Conservation (phyloP, 129 eudicot species). For the Oenanthe sinensis region DNA sequence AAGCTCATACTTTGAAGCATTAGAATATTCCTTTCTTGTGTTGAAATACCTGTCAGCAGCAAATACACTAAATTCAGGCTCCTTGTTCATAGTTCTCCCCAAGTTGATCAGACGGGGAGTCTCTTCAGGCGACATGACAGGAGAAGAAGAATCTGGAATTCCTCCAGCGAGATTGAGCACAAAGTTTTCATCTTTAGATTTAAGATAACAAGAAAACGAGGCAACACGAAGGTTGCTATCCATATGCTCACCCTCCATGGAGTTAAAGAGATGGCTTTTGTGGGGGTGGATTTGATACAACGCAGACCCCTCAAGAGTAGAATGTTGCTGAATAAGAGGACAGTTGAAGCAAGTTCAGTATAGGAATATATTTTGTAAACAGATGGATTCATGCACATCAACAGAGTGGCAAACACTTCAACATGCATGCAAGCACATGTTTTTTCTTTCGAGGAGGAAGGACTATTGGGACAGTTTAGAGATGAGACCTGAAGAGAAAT, state of each 20-base stretch:
- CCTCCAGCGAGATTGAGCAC: constrained; percentile 10
- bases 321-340: background rate
- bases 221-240: constrained; percentile 12
- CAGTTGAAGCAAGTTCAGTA: background rate
- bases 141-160: constrained; percentile 15
- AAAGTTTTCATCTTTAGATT: constrained; percentile 15
- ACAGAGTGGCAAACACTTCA: constrained; percentile 5
- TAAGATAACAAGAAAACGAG: constrained; percentile 21
- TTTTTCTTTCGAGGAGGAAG: constrained; percentile 1
- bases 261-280: background rate
- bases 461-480: background rate
- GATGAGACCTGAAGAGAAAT: background rate
- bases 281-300: background rate
- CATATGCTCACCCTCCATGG: background rate
- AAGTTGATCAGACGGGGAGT: constrained; percentile 11
- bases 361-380: background rate
- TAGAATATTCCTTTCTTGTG: constrained; percentile 14
- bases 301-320: background rate
- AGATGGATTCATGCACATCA: background rate
- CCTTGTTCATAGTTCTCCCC: constrained; percentile 12
- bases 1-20: background rate
- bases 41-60: constrained; percentile 39
- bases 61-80: constrained; percentile 24
- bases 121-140: constrained; percentile 12
- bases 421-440: constrained; percentile 1